Percentiles rank a stretch among this genome's conserved stretches.
phyloP scores from a whole-genome alignment of 768 basidiomycete species.

The Psilocybe subaeruginosa region DNA sequence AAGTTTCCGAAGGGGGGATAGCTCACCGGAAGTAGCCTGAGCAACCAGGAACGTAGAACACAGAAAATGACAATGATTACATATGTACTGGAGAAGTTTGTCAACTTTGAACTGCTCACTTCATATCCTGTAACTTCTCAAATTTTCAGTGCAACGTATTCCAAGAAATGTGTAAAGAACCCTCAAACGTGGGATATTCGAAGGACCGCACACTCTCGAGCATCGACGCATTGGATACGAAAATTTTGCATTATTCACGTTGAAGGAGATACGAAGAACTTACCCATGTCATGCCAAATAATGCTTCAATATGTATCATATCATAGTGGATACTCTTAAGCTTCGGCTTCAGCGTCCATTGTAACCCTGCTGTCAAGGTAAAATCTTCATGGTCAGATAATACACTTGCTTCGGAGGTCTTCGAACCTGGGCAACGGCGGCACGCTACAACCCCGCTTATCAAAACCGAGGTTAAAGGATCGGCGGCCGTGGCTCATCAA shows the following conservation, averaged over 20 bases:
- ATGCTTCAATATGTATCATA: neutral
- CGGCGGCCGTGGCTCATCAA: neutral
- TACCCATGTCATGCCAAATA: neutral
- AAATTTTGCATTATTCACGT: neutral
- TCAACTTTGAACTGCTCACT: neutral
- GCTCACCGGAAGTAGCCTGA: neutral
- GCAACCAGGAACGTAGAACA: neutral
- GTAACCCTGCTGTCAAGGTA: neutral
- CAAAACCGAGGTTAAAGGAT: neutral
- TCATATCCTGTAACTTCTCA: neutral
- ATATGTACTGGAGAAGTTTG: neutral
- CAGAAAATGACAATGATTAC: neutral
- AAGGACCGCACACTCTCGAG: too few species aligned
- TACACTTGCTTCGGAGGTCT: neutral
- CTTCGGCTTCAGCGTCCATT: neutral
- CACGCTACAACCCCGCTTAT: too few species aligned
- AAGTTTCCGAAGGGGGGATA: neutral
- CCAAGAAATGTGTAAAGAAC: neutral
- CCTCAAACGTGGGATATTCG: neutral
- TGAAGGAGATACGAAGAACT: neutral
- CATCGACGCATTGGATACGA: neutral
- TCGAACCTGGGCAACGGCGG: neutral
- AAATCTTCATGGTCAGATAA: too few species aligned
- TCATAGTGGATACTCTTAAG: neutral
- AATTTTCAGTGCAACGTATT: neutral